A percentile compares a stretch with the other conserved stretches of the same genome.
phyloP scores from a whole-genome alignment of 2,329 filamentous ascomycete genomes.

The Calonectria ilicicola region DNA sequence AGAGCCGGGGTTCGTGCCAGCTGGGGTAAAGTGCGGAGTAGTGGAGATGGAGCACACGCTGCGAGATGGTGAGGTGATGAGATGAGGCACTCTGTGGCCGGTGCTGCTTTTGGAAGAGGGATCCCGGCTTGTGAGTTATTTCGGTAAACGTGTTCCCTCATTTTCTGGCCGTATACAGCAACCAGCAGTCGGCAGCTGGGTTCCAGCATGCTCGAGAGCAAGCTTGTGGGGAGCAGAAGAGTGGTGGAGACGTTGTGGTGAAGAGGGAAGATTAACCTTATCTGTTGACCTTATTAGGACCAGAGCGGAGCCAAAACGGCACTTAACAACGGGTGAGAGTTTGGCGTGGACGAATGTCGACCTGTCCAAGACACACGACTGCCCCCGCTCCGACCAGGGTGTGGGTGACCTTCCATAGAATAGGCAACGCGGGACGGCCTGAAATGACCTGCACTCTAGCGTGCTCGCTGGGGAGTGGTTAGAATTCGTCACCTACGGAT shows the following conservation, averaged over 20 bases:
- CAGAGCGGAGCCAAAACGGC: not conserved
- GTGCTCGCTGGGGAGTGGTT: not conserved
- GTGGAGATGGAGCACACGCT: conserved; percentile 30
- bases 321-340: not conserved
- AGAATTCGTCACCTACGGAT: not conserved
- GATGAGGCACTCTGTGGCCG: not conserved
- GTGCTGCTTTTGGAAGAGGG: not conserved
- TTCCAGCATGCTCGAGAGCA: not conserved
- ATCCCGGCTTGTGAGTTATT: not conserved
- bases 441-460: not conserved
- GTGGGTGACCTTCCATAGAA: not conserved
- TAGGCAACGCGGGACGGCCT: not conserved
- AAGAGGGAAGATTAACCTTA: conserved; percentile 28
- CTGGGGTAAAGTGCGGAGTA: conserved; percentile 41
- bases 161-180: not conserved
- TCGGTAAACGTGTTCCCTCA: not conserved
- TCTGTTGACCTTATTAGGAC: conserved; percentile 23
- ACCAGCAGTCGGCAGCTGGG: not conserved
- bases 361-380: not conserved
- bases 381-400: conserved; percentile 1
- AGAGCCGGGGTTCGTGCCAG: not conserved
- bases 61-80: conserved; percentile 25
- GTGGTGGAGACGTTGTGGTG: not conserved
- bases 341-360: not conserved
- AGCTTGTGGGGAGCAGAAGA: not conserved